Evolutionary conservation across 2,329 filamentous ascomycete species (phyloP), one percentile per base, ranked within the genome.

Genomic region (Alternaria arborescens): DNA sequence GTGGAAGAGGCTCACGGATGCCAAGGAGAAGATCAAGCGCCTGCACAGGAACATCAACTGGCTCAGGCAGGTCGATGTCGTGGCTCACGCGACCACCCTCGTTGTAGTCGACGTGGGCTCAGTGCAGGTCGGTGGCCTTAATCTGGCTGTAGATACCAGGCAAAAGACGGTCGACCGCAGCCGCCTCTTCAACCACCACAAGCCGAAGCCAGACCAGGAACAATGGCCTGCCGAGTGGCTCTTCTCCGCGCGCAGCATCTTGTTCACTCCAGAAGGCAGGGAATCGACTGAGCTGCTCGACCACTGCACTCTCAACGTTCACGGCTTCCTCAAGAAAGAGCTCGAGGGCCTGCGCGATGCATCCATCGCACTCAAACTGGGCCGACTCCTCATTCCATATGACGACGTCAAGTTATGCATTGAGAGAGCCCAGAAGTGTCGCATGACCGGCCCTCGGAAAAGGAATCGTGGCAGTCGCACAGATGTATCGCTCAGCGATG

Each of bases 201-300:
- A 76, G 61, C 70, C 70, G 4, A 73, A 70, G 46, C 69, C 69
- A 8, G 70, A 72, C 86, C 90, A 78, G 88, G 89, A 73, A 84
- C 88, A 66, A 84, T 87, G 66, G 47, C 93, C 95, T 40, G 94
- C 94, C 2, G 96, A 99, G 82, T 99, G 96, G 94, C 94, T 96
- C 65, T 86, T 97, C 71, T 91, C 91, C 8, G 80, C 94, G 52
- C 88, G 92, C 61, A 97, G 94, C 78, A 86, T 98, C 47, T 83
- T 98, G 7, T 96, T 99, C 71, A 96, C 92, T 0, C 88, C 93
- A 1, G 89, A 96, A 58, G 93, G 93, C 34, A 86, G 86, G 55
- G 93, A 98, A 59, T 90, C 93, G 1, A 88, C 92, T 58, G 94
- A 99, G 78, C 82, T 99, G 3, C 81, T 99, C 67, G 96, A 99